phyloP scores from a whole-genome alignment of 805 yeast species.

The Cyberlindnera japonica region DNA sequence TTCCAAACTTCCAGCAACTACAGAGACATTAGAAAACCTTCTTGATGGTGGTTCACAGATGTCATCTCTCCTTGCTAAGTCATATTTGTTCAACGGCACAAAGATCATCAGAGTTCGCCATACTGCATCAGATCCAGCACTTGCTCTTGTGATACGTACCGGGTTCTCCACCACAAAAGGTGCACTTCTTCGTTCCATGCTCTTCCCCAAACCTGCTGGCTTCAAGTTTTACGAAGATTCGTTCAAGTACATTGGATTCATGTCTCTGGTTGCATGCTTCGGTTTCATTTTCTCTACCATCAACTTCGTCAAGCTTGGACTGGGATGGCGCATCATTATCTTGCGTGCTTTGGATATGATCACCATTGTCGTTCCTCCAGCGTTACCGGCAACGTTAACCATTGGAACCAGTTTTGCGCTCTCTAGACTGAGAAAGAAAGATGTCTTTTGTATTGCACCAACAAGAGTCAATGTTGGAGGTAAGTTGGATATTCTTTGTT shows the following conservation, averaged over 20 bases:
- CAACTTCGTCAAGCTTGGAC: constrained; percentile 74
- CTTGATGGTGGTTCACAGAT: constrained; percentile 51
- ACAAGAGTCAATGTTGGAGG: constrained; percentile 96
- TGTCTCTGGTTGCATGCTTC: constrained; percentile 77
- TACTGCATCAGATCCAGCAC: constrained; percentile 53
- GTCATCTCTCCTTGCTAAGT: constrained; percentile 63
- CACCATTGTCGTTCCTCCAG: constrained; percentile 98
- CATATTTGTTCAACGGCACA: constrained; percentile 85
- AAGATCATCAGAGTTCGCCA: constrained; percentile 79
- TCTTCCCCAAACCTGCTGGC: constrained; percentile 91
- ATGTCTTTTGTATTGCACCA: constrained; percentile 89
- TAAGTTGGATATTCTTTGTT: constrained; percentile 82
- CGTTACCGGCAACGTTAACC: constrained; percentile 94
- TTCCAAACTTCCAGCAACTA: constrained; percentile 65
- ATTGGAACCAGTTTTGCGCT: constrained; percentile 95
- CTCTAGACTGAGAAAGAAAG: constrained; percentile 60
- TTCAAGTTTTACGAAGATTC: constrained; percentile 94
- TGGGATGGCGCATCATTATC: constrained; percentile 65
- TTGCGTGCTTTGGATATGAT: constrained; percentile 89
- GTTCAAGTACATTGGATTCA: constrained; percentile 91
- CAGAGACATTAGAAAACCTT: constrained; percentile 55
- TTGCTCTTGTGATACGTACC: constrained; percentile 83
- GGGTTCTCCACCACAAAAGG: constrained; percentile 98
- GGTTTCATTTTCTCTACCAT: constrained; percentile 85
- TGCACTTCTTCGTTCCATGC: constrained; percentile 87